A percentile compares a stretch with the other conserved stretches of the same genome.
Evolutionary conservation across 1,139 yeast genomes (phyloP).

Genomic region (Yamadazyma trypodendri): DNA sequence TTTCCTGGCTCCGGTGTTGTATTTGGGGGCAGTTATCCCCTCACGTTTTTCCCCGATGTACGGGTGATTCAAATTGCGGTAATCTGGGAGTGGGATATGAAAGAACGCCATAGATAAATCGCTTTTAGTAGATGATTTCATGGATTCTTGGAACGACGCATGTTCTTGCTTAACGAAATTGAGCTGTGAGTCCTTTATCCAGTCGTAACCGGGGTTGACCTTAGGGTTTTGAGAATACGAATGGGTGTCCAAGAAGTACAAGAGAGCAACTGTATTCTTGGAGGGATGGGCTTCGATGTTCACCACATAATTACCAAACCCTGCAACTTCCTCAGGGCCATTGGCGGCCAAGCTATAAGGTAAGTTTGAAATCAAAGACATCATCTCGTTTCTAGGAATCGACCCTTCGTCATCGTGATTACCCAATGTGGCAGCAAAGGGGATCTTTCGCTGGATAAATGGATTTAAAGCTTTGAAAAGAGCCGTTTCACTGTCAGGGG

Average conservation of each 20-base stretch:
- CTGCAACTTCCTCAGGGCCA: constrained; percentile 69
- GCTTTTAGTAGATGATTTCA: constrained; percentile 28
- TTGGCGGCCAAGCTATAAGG: constrained; percentile 65
- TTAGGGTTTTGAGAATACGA: constrained; percentile 65
- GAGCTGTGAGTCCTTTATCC: constrained; percentile 74
- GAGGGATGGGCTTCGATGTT: constrained; percentile 42
- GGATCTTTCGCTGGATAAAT: constrained; percentile 61
- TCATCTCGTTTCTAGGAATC: constrained; percentile 56
- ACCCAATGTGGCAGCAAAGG: constrained; percentile 68
- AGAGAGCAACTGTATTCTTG: constrained; percentile 49
- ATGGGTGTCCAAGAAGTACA: constrained; percentile 84
- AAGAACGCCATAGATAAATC: constrained; percentile 84
- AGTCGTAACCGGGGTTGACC: constrained; percentile 77
- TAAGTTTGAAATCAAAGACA: constrained; percentile 51
- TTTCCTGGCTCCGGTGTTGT: constrained; percentile 64
- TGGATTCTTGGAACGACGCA: constrained; percentile 26
- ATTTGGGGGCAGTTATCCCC: constrained; percentile 73
- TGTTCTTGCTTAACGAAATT: constrained; percentile 52
- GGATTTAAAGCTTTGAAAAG: constrained; percentile 76
- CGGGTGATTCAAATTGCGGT: constrained; percentile 46
- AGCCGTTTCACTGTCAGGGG: constrained; percentile 80
- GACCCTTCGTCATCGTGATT: constrained; percentile 72
- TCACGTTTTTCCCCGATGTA: constrained; percentile 65
- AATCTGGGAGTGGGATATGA: constrained; percentile 92
- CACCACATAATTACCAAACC: constrained; percentile 75